Base-by-base conservation (phyloP, 2,329 filamentous ascomycete genomes). In the Trichoderma sp. region DNA sequence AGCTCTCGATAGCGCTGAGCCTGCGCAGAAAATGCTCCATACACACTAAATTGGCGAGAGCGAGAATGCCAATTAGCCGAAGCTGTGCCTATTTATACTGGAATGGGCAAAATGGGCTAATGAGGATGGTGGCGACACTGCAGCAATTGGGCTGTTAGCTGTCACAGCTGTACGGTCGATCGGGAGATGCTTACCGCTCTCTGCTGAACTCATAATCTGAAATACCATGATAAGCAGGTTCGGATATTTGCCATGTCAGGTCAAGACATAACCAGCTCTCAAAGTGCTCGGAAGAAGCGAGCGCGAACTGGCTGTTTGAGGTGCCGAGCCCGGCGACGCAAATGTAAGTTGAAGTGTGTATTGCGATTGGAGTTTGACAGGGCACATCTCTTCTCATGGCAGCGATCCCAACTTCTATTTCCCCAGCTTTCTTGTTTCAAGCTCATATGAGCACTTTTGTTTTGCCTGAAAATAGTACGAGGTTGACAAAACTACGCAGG, bases 241-340 rank as follows among this genome's bases (percentile, higher is more conserved):
- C n/a, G 7, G 27, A 63, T 35, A 27, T 5, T 21, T 24, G 52
- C 13, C 53, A 66, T 66, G 63, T 14, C 37, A 14, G 16, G 49
- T 35, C 53, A 66, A 16, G 53, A 49, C n/a, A 29, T 13, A 3
- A 19, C 5, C 19, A 6, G 14, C 14, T 4, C 52, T 14, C 19
- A 24, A n/a, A 53, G 52, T 8, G 11, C 13, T 16, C 62, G 37
- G 7, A 56, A 47, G 52, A 65, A 33, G 33, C 62, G 62, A 29
- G 52, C 62, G 19, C 31, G 62, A 57, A 65, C 62, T 8, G 62
- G 62, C 2, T 65, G 62, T 14, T n/a, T 65, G 52, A 56, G 62
- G 19, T 65, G 62, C 31, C 62, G 62, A 27, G 57, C 35, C 14
- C 62, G 62, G 52, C 49, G 62, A 33, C 62, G 62, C 14, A 65